Conservation (phyloP, 352 stramenopile species). For the Pythium rishiriense region DNA sequence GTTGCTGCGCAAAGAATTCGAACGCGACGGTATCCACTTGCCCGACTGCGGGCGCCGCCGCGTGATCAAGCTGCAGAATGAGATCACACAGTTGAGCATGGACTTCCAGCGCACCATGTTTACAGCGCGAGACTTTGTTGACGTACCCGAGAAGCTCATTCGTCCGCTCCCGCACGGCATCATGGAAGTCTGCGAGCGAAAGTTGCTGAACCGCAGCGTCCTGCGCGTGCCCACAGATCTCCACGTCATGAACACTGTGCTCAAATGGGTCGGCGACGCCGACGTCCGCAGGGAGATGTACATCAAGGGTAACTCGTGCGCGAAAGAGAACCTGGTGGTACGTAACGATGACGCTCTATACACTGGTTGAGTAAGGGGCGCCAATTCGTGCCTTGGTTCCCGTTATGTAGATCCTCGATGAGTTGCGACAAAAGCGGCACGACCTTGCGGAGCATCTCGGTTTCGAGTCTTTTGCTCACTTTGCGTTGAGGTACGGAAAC, state of each 20-base stretch:
- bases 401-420: constrained; percentile 71
- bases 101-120: constrained; percentile 89
- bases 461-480: constrained; percentile 91
- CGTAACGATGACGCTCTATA: too few species aligned
- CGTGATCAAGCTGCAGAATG: constrained; percentile 88
- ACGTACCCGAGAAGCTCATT: constrained; percentile 33
- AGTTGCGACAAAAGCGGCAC: constrained; percentile 85
- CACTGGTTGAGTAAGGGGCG: too few species aligned
- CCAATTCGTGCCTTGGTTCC: too few species aligned
- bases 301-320: constrained; percentile 83
- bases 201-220: constrained; percentile 59
- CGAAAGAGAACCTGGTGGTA: constrained; percentile 67
- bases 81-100: constrained; percentile 85
- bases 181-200: constrained; percentile 58
- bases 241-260: constrained; percentile 90
- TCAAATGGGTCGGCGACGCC: constrained; percentile 86
- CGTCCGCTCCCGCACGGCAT: constrained; percentile 58
- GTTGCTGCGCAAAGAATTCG: constrained; percentile 92
- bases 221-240: constrained; percentile 78
- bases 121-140: constrained; percentile 58
- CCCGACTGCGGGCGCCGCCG: constrained; percentile 57
- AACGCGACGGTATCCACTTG: constrained; percentile 95
- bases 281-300: constrained; percentile 90
- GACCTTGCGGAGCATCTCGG: constrained; percentile 87
- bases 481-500: constrained; percentile 80